These are phyloP conservation scores for Apiospora koreana DNA, from an alignment of 2,329 filamentous ascomycete species.

Conservation along the genomic window DNA sequence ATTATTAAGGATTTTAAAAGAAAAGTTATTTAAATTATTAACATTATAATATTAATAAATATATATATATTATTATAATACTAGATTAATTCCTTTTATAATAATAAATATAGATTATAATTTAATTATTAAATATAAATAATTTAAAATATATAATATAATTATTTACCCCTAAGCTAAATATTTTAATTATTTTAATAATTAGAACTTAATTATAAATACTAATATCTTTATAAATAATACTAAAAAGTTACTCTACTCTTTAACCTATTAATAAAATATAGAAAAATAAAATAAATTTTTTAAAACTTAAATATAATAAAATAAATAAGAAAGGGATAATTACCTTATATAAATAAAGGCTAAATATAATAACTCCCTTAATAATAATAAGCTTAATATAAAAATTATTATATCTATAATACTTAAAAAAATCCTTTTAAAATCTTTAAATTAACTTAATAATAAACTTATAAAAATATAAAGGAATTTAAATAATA, in stretches of 20 bases:
- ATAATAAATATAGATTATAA: constrained; percentile 6
- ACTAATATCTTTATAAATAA: background rate
- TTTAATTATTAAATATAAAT: background rate
- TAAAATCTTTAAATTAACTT: background rate
- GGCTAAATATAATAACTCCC: background rate
- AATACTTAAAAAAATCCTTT: background rate
- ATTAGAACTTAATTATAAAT: constrained; percentile 10
- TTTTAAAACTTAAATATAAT: no score
- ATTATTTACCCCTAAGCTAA: background rate
- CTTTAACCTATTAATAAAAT: background rate
- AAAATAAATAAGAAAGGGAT: background rate
- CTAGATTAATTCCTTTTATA: background rate
- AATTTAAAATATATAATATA: background rate
- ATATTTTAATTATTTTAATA: background rate
- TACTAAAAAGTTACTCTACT: background rate
- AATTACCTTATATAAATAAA: no score
- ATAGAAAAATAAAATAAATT: background rate
- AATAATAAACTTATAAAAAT: constrained; percentile 3
- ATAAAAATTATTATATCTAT: no score
- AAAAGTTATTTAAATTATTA: constrained; percentile 10
- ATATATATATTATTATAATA: constrained; percentile 10
- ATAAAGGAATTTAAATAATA: background rate
- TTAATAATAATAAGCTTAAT: no score
- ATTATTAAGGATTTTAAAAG: background rate
- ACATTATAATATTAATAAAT: constrained; percentile 12